These are phyloP conservation scores for Zoysia matrella DNA, from an alignment of 202 grass and related monocot species.

Conservation along the genomic window DNA sequence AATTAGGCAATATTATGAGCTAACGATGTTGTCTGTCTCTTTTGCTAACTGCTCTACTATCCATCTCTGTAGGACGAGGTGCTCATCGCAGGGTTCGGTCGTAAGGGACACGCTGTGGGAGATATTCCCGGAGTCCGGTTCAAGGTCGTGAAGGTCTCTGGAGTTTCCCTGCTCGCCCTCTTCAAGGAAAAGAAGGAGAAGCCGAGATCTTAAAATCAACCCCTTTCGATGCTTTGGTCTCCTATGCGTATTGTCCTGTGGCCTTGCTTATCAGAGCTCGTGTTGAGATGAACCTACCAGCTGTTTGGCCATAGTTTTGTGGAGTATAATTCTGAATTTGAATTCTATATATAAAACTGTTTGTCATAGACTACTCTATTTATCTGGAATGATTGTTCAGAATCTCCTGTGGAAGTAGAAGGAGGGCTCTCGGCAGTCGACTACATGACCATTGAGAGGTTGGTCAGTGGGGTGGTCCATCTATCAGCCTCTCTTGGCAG, in stretches of 20 bases:
- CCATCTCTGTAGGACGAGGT: slow-evolving; percentile 62
- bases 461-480: too few species aligned
- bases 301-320: slow-evolving; percentile 2
- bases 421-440: too few species aligned
- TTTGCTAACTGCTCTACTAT: not conserved
- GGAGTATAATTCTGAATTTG: slow-evolving; percentile 26
- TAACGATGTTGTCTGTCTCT: not conserved
- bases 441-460: too few species aligned
- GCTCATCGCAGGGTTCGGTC: slow-evolving; percentile 73
- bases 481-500: too few species aligned
- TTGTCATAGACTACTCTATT: too few species aligned
- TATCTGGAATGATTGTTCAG: too few species aligned
- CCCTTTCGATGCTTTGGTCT: not conserved
- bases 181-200: too few species aligned
- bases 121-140: too few species aligned
- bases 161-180: too few species aligned
- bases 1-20: not conserved
- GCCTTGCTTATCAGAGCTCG: not conserved
- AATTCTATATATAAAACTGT: not conserved
- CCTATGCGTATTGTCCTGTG: not conserved
- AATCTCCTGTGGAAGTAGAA: too few species aligned
- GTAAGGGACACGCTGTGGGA: too few species aligned
- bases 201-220: slow-evolving; percentile 58
- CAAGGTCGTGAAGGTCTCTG: too few species aligned
- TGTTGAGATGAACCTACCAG: slow-evolving; percentile 29